A percentile compares a stretch with the other conserved stretches of the same genome.
These are phyloP conservation scores for Mycena haematopus DNA, from an alignment of 768 basidiomycete genomes.

Conservation along the genomic window DNA sequence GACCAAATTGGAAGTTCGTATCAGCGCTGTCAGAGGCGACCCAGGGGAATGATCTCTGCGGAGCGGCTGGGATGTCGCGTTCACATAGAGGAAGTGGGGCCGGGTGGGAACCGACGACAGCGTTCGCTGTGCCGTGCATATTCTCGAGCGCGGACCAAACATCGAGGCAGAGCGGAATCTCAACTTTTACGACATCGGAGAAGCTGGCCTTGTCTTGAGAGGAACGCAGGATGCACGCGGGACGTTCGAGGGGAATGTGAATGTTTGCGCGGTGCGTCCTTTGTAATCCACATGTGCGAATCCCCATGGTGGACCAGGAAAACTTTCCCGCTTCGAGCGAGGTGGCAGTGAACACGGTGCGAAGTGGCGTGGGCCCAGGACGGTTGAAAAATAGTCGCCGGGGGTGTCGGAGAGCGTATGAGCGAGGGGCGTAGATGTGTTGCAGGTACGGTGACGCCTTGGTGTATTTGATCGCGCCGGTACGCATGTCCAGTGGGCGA, in stretches of 20 bases:
- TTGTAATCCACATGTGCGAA: neutral
- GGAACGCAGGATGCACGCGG: neutral
- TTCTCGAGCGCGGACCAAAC: neutral
- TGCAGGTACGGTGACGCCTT: conserved; percentile 6
- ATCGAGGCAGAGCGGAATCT: neutral
- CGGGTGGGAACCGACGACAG: conserved; percentile 12
- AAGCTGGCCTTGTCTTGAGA: too few species aligned
- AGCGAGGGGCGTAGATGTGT: conserved; percentile 13
- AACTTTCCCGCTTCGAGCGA: neutral
- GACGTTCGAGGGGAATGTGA: neutral
- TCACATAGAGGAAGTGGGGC: neutral
- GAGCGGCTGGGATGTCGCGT: neutral
- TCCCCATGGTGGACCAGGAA: neutral
- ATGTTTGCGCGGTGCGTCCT: neutral
- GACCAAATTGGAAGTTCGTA: neutral
- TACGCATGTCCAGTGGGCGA: conserved; percentile 1
- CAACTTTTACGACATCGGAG: neutral
- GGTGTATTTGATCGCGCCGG: conserved; percentile 1
- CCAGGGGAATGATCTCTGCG: neutral
- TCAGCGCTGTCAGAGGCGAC: neutral
- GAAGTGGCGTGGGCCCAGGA: conserved; percentile 13
- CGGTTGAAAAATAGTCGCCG: neutral
- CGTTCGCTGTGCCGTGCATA: neutral
- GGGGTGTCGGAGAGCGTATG: conserved; percentile 11
- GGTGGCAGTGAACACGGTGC: neutral